Base-by-base conservation (phyloP, 1,284 basidiomycete genomes). In the Cronartium quercuum region DNA sequence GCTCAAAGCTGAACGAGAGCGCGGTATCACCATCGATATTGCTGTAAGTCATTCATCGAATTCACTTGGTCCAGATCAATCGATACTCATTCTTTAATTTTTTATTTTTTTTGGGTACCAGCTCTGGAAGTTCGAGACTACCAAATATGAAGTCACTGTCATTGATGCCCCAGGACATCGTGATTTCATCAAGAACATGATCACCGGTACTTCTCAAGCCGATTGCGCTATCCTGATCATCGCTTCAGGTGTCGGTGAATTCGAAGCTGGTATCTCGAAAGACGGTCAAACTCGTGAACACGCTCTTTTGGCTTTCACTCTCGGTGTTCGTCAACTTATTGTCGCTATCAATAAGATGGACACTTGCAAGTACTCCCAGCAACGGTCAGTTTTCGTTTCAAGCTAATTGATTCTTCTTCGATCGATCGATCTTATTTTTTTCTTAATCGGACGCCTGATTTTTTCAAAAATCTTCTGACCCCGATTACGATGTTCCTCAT, bases 101-200 rank as follows among this genome's bases (percentile, higher is more conserved):
- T 65, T 51, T 70, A 76, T 42, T 40, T 41, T 12, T 21, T 41
- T 37, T 7, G 15, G 29, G 18, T 24, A 38, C n/a, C 40, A 70
- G 67, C 90, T 94, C 83, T 97, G 93, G 93, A 97, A 96, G 86
- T 97, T 96, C 88, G 94, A 97, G 87, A 78, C 77, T 61, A 77
- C 77, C 66, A 78, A 80, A 82, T 84, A 83, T 83, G 80, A 81
- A 77, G 82, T 84, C 78, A 84, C 83, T 90, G 92, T 95, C 85
- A 95, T 95, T 81, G 94, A 97, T 84, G 96, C 95, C 84, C 96
- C 95, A 75, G 96, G 95, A 84, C 96, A 98, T 86, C 94, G 95
- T 90, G 96, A 99, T 84, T 99, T 99, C 87, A 99, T 99, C 89
- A 99, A 99, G 88, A 98, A 97, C 92, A 97, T 98, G 94, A 98